These are phyloP conservation scores for Apiospora phragmitis DNA, from an alignment of 2,329 filamentous ascomycete species.

Conservation along the genomic window DNA sequence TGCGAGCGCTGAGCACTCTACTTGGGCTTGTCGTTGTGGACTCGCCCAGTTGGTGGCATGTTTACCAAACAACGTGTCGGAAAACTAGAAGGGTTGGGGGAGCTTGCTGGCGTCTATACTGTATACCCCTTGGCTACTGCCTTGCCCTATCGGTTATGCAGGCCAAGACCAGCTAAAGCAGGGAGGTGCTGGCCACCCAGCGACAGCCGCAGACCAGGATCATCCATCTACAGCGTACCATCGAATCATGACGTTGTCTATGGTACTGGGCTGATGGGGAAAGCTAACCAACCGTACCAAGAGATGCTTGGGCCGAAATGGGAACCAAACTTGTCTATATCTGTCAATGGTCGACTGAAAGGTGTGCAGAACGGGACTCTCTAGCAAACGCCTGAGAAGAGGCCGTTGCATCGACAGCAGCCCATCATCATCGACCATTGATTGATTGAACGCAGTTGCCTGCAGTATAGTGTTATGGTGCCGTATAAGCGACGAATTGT, in stretches of 20 bases:
- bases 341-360: not conserved
- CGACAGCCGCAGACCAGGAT: not conserved
- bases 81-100: not conserved
- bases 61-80: conserved; percentile 6
- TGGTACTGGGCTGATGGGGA: not conserved
- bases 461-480: not conserved
- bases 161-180: conserved; percentile 23
- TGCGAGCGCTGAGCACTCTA: not conserved
- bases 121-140: not conserved
- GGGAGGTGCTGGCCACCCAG: not conserved
- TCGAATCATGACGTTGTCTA: not conserved
- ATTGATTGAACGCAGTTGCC: not conserved
- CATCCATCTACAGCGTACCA: not conserved
- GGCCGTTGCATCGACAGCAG: not conserved
- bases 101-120: not conserved
- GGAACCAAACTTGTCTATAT: not conserved
- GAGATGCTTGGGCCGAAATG: not conserved
- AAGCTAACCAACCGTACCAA: not conserved
- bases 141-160: conserved; percentile 22
- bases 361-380: not conserved
- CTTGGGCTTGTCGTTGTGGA: not conserved
- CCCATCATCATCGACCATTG: not conserved
- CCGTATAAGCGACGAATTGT: not conserved
- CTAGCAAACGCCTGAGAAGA: not conserved
- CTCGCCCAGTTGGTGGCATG: conserved; percentile 3